phyloP scores from a whole-genome alignment of 768 basidiomycete genomes.

The Saitozyma podzolica region DNA sequence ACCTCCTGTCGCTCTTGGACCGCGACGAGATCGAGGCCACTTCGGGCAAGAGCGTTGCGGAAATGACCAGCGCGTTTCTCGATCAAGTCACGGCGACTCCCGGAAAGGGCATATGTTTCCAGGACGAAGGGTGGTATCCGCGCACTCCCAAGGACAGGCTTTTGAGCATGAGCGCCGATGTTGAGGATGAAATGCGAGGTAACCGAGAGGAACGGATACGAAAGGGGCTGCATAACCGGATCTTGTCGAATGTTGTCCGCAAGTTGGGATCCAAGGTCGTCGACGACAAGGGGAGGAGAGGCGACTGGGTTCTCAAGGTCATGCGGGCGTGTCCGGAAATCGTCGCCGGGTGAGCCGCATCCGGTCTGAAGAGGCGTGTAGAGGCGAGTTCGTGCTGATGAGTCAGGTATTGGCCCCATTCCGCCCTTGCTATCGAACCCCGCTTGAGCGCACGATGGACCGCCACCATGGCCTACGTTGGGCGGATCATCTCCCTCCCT shows the following conservation, averaged over 20 bases:
- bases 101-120: slow-evolving; percentile 82
- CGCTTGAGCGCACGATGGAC: slow-evolving; percentile 64
- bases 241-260: slow-evolving; percentile 72
- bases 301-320: slow-evolving; percentile 78
- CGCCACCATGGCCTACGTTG: slow-evolving; percentile 79
- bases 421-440: slow-evolving; percentile 48
- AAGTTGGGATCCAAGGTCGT: slow-evolving; percentile 69
- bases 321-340: slow-evolving; percentile 82
- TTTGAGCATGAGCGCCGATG: slow-evolving; percentile 41
- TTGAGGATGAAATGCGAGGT: slow-evolving; percentile 50
- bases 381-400: slow-evolving; percentile 12
- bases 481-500: slow-evolving; percentile 72
- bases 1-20: slow-evolving; percentile 73
- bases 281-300: slow-evolving; percentile 74
- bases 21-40: slow-evolving; percentile 60
- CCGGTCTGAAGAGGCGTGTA: not conserved
- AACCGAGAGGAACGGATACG: slow-evolving; percentile 29
- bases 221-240: slow-evolving; percentile 66
- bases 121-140: slow-evolving; percentile 86
- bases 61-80: slow-evolving; percentile 83
- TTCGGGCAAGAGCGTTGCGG: slow-evolving; percentile 58
- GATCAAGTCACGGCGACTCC: slow-evolving; percentile 78
- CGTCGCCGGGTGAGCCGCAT: slow-evolving; percentile 64
- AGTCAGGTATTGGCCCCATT: slow-evolving; percentile 50
- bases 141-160: slow-evolving; percentile 59